phyloP scores from a whole-genome alignment of 495 filamentous ascomycete genomes.

The Talaromyces adpressus region DNA sequence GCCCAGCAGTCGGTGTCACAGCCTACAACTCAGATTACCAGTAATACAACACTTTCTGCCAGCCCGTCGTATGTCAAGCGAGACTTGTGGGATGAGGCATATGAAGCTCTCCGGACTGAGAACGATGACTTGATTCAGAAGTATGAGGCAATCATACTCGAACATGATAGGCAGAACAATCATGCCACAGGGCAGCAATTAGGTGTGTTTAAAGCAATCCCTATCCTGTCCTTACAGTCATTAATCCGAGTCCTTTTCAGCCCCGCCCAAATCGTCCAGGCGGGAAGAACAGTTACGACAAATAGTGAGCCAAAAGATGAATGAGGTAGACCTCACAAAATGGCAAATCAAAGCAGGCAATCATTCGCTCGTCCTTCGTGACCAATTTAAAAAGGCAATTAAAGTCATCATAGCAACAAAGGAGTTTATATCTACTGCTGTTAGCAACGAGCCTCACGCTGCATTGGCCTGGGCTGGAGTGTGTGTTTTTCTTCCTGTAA shows the following conservation, averaged over 20 bases:
- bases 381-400: conserved; percentile 8
- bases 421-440: conserved; percentile 11
- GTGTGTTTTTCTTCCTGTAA: conserved; percentile 9
- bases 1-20: not conserved
- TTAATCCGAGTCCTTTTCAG: not conserved
- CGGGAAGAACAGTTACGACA: conserved; percentile 2
- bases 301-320: not conserved
- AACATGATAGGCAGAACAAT: not conserved
- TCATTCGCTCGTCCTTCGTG: conserved; percentile 1
- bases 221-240: not conserved
- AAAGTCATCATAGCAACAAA: conserved; percentile 9
- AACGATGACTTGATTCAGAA: not conserved
- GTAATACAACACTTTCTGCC: not conserved
- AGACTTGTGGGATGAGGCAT: not conserved
- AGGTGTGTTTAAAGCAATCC: not conserved
- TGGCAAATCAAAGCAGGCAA: not conserved
- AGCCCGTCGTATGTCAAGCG: not conserved
- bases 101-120: not conserved
- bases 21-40: not conserved
- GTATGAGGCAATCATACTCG: not conserved
- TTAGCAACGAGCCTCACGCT: conserved; percentile 9
- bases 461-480: conserved; percentile 11
- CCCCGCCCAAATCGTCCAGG: not conserved
- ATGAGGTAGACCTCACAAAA: not conserved
- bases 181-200: not conserved